Evolutionary conservation across 345 rosid genomes (phyloP).

Genomic region (Populus alba): DNA sequence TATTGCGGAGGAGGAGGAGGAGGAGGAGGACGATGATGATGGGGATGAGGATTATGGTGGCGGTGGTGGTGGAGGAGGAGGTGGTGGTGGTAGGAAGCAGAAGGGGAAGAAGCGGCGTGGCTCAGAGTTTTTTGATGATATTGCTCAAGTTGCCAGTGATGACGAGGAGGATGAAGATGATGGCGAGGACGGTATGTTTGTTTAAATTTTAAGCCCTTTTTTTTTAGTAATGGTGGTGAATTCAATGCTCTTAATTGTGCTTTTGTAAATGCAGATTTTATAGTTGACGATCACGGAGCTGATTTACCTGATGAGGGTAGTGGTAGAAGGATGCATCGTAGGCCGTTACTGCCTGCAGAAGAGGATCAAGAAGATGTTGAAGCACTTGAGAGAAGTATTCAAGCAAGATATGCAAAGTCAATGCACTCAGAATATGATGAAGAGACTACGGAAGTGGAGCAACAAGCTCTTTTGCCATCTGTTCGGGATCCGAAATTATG

Average conservation of each 20-base stretch:
- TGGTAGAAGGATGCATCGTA: constrained; percentile 68
- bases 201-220: not conserved
- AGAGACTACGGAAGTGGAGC: constrained; percentile 96
- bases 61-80: constrained; percentile 17
- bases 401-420: constrained; percentile 66
- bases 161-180: constrained; percentile 91
- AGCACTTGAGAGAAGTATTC: constrained; percentile 79
- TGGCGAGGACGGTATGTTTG: constrained; percentile 58
- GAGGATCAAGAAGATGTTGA: constrained; percentile 90
- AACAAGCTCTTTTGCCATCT: constrained; percentile 95
- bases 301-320: constrained; percentile 78
- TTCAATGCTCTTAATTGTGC: not conserved
- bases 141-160: constrained; percentile 76
- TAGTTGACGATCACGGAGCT: constrained; percentile 58
- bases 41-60: constrained; percentile 55
- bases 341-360: constrained; percentile 63
- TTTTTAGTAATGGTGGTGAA: not conserved
- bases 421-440: constrained; percentile 81
- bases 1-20: constrained; percentile 83
- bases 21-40: constrained; percentile 56
- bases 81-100: constrained; percentile 24
- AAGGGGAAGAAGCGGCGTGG: constrained; percentile 44
- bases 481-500: constrained; percentile 86
- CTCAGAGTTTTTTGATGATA: constrained; percentile 52
- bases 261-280: constrained; percentile 55